These are phyloP conservation scores for Colletotrichum endophyticum DNA, from an alignment of 2,329 filamentous ascomycete genomes.

Conservation along the genomic window DNA sequence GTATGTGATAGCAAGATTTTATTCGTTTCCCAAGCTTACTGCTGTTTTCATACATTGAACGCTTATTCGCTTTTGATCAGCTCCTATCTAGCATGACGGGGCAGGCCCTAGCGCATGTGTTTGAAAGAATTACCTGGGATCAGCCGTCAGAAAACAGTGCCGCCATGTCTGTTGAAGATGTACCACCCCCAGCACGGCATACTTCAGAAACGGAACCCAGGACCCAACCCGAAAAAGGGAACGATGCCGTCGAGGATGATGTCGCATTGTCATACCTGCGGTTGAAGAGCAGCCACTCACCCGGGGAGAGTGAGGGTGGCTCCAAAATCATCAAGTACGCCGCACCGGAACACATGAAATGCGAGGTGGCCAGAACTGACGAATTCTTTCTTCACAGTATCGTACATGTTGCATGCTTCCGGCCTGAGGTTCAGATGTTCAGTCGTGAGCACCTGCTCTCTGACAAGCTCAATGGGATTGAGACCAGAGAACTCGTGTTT, in stretches of 20 bases:
- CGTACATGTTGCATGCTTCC: neutral
- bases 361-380: neutral
- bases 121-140: neutral
- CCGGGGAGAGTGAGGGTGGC: neutral
- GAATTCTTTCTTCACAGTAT: neutral
- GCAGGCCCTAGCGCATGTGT: neutral
- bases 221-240: neutral
- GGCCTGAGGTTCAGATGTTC: neutral
- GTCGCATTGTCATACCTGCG: neutral
- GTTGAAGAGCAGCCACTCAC: neutral
- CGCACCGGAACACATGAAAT: rapidly evolving
- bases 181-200: neutral
- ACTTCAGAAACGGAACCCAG: neutral
- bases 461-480: neutral
- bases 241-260: rapidly evolving
- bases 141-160: neutral
- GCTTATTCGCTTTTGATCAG: neutral
- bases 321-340: neutral
- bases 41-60: neutral
- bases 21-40: neutral
- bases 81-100: neutral
- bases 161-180: neutral
- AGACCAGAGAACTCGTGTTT: neutral
- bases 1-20: neutral
- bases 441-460: neutral